Percentiles rank a stretch among this genome's conserved stretches.
These are phyloP conservation scores for Obelidium mucronatum DNA, from an alignment of 192 early-diverging fungal species.

Conservation along the genomic window DNA sequence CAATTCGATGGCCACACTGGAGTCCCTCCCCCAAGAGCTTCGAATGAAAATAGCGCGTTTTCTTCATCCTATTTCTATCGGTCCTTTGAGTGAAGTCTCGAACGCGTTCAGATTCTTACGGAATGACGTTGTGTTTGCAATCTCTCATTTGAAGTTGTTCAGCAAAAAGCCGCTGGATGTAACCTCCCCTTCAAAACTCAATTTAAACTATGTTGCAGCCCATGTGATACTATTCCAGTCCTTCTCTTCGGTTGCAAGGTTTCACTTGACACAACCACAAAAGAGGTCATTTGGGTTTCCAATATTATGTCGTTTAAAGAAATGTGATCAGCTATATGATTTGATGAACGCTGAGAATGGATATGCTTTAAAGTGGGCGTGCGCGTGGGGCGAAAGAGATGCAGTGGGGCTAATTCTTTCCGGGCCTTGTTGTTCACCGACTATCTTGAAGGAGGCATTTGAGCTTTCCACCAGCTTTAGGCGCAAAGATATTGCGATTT, in stretches of 20 bases:
- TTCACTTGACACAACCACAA: background rate
- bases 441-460: slow-evolving; percentile 1
- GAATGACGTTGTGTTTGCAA: background rate
- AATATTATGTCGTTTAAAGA: background rate
- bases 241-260: background rate
- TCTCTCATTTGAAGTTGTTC: background rate
- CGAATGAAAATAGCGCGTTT: background rate
- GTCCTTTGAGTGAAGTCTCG: background rate
- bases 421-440: slow-evolving; percentile 1
- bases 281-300: background rate
- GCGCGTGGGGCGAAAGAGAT: background rate
- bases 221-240: background rate
- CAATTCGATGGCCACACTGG: no score
- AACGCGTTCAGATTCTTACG: background rate
- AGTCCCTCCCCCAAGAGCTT: background rate
- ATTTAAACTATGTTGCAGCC: background rate
- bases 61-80: background rate
- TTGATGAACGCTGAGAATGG: background rate
- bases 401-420: background rate
- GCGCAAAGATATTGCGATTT: background rate
- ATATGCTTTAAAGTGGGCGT: slow-evolving; percentile 1
- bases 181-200: background rate
- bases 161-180: background rate
- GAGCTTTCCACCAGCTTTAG: background rate
- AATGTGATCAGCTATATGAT: background rate